Base-by-base conservation (phyloP, 73 alveolate genomes). In the Diophrys appendiculata region DNA sequence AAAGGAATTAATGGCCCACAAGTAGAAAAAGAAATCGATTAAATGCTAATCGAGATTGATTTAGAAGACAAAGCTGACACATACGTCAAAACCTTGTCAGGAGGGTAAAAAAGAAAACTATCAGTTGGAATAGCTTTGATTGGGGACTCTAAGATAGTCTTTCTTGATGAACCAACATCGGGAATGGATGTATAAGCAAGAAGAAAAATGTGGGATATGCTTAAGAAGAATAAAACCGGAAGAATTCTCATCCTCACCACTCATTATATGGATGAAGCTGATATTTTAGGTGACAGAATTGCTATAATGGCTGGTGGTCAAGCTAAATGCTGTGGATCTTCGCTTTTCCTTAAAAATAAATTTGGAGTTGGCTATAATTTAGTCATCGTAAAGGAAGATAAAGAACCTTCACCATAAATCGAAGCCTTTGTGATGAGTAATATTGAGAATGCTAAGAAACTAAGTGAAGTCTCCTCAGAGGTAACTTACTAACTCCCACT, bases 191-290 rank as follows among this genome's bases (percentile, higher is more conserved):
- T 92, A 8, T 82, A 95, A 69, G 94, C 98, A 22, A 91, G 99
- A 81, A 88, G 99, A 73, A 88, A 88, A 73, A 80, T 95, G 55
- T 96, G 99, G 99, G 98, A 96, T 72, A 95, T 96, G 94, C 89
- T 96, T 30, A 96, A 96, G 80, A 85, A 91, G 69, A 76, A 93
- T 83, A 92, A 94, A 68, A 87, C 80, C 2, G 96, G 91, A 76
- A 91, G 97, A 74, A 95, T 95, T 34, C 93, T 96, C n/a, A 93
- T 95, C 22, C 86, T 96, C 33, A 96, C 99, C 28, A 96, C 99
- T 34, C 99, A 96, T 83, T 96, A 89, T 82, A 96, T 96, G 99
- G 99, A 96, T 76, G 99, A 96, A 73, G 99, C 99, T 65, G 97
- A 96, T 89, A 93, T 95, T 52, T 83, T 96, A n/a, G 99, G 99